Conservation (phyloP, 345 rosid genomes). For the Populus pruinosa region DNA sequence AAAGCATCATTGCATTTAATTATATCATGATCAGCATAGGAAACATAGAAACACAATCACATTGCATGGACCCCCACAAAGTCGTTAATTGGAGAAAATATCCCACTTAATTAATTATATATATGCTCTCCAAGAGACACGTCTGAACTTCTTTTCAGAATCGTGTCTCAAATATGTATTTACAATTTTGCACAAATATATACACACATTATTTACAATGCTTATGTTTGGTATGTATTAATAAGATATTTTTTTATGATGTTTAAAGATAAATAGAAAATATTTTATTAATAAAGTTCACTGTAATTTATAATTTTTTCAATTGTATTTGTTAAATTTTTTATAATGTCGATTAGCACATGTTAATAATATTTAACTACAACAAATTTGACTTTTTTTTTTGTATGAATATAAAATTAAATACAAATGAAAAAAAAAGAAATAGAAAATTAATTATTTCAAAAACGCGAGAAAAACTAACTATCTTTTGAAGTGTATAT, state of each 20-base stretch:
- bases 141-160: background rate
- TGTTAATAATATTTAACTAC: background rate
- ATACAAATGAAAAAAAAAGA: too few species aligned
- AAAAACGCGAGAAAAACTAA: too few species aligned
- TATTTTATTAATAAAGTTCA: too few species aligned
- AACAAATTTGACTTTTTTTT: too few species aligned
- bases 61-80: conserved; percentile 23
- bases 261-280: too few species aligned
- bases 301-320: too few species aligned
- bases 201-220: background rate
- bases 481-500: too few species aligned
- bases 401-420: too few species aligned
- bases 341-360: background rate
- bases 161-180: background rate
- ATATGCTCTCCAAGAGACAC: background rate
- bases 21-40: conserved; percentile 26
- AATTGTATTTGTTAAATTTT: too few species aligned
- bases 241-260: background rate
- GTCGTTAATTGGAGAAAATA: background rate
- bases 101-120: background rate
- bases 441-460: too few species aligned
- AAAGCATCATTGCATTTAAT: background rate
- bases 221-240: background rate
- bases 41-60: conserved; percentile 38
- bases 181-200: background rate